These are phyloP conservation scores for Aspergillus flavus DNA, from an alignment of 2,329 filamentous ascomycete species.

Conservation along the genomic window DNA sequence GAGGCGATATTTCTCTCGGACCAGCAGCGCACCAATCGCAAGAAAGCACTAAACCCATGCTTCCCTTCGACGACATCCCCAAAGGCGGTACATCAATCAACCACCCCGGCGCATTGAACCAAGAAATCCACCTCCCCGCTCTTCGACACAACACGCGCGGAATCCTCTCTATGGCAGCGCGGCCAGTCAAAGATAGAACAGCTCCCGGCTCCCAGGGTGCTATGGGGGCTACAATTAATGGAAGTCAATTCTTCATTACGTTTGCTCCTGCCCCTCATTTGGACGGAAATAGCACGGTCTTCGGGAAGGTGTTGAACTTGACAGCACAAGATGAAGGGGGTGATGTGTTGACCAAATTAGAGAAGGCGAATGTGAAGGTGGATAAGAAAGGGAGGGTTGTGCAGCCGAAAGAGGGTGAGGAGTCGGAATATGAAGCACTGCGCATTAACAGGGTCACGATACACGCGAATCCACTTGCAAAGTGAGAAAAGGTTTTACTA, in stretches of 20 bases:
- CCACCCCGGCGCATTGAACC: slow-evolving; percentile 56
- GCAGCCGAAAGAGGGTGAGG: slow-evolving; percentile 44
- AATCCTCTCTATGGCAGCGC: slow-evolving; percentile 62
- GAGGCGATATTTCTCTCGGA: slow-evolving; percentile 55
- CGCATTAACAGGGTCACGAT: slow-evolving; percentile 60
- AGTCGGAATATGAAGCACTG: slow-evolving; percentile 51
- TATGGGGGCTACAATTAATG: slow-evolving; percentile 49
- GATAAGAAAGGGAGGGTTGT: slow-evolving; percentile 64
- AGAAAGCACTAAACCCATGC: slow-evolving; percentile 43
- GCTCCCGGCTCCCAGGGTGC: slow-evolving; percentile 51
- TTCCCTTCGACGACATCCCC: slow-evolving; percentile 50
- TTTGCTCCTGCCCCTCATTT: slow-evolving; percentile 64
- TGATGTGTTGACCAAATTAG: slow-evolving; percentile 52
- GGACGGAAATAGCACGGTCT: slow-evolving; percentile 68
- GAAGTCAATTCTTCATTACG: slow-evolving; percentile 66
- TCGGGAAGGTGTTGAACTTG: slow-evolving; percentile 60
- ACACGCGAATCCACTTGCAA: slow-evolving; percentile 68
- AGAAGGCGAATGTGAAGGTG: slow-evolving; percentile 61
- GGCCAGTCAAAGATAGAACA: slow-evolving; percentile 46
- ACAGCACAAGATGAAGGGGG: slow-evolving; percentile 47
- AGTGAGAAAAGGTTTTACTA: slow-evolving; percentile 35
- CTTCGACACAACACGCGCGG: slow-evolving; percentile 60
- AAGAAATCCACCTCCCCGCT: slow-evolving; percentile 62
- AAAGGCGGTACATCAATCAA: slow-evolving; percentile 62
- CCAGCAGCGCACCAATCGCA: slow-evolving; percentile 45